Percentiles rank a stretch among this genome's conserved stretches.
phyloP scores from a whole-genome alignment of 345 rosid genomes.

The Psidium friedrichsthalianum region DNA sequence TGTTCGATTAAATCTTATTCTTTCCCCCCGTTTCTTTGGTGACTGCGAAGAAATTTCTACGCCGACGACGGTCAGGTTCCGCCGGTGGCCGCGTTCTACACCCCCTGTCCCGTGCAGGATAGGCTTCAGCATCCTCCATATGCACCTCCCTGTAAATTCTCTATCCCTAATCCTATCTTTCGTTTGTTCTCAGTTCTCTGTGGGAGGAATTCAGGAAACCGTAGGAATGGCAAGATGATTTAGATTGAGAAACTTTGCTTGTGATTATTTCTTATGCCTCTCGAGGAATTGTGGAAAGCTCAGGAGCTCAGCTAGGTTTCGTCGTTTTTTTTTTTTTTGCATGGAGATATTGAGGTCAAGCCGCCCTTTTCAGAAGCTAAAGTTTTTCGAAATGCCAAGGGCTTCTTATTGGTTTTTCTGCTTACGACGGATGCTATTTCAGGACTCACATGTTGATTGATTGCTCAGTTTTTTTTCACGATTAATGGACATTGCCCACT shows the following conservation, averaged over 20 bases:
- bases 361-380: neutral
- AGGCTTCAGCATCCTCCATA: constrained; percentile 79
- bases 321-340: neutral
- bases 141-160: constrained; percentile 59
- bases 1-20: neutral
- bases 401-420: neutral
- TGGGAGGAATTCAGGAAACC: neutral
- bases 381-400: neutral
- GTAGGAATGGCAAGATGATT: neutral
- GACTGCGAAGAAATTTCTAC: constrained; percentile 26
- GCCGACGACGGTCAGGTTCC: constrained; percentile 43
- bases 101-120: constrained; percentile 31
- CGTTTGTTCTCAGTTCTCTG: neutral
- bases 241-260: neutral
- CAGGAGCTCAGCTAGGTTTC: neutral
- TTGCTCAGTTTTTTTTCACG: neutral
- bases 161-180: neutral
- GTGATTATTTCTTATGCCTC: neutral
- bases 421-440: neutral
- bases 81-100: constrained; percentile 26
- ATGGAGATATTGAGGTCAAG: neutral
- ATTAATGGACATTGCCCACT: neutral
- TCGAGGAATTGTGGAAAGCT: neutral
- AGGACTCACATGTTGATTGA: neutral
- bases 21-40: neutral